Conservation (phyloP, 1,139 yeast species). For the Kodamaea fungicola region DNA sequence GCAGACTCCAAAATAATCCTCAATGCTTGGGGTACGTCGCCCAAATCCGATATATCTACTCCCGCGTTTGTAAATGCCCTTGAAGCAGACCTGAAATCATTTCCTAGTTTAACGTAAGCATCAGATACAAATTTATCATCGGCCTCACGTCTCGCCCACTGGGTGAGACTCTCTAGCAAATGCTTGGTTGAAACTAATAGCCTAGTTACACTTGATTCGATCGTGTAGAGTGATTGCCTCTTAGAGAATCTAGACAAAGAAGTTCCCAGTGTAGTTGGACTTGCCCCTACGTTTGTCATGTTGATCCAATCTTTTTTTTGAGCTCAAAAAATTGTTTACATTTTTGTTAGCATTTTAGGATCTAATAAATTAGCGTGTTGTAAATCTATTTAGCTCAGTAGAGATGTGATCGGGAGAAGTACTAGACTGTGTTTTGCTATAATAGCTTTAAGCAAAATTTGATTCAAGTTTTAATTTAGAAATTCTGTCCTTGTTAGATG, state of each 20-base stretch:
- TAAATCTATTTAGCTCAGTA: no score
- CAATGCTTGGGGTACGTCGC: conserved; percentile 72
- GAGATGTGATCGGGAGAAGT: no score
- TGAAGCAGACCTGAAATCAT: conserved; percentile 86
- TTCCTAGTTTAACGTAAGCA: conserved; percentile 88
- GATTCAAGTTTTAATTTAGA: no score
- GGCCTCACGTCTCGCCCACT: conserved; percentile 83
- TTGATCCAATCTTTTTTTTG: background rate
- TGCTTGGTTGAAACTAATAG: conserved; percentile 87
- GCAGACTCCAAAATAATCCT: conserved; percentile 84
- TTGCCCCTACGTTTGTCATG: conserved; percentile 6
- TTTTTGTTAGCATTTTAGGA: background rate
- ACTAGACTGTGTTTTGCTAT: no score
- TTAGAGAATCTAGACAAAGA: conserved; percentile 14
- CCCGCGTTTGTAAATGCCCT: conserved; percentile 69
- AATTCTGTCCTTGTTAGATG: no score
- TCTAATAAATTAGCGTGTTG: no score
- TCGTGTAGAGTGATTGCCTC: conserved; percentile 51
- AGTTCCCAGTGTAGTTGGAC: conserved; percentile 7
- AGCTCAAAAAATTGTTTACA: background rate
- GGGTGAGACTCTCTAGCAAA: conserved; percentile 76
- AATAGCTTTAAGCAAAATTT: no score
- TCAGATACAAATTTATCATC: conserved; percentile 85
- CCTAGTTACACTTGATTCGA: conserved; percentile 80
- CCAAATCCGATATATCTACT: conserved; percentile 64